phyloP scores from a whole-genome alignment of 179 eudicot species.

The Camellia oleifera region DNA sequence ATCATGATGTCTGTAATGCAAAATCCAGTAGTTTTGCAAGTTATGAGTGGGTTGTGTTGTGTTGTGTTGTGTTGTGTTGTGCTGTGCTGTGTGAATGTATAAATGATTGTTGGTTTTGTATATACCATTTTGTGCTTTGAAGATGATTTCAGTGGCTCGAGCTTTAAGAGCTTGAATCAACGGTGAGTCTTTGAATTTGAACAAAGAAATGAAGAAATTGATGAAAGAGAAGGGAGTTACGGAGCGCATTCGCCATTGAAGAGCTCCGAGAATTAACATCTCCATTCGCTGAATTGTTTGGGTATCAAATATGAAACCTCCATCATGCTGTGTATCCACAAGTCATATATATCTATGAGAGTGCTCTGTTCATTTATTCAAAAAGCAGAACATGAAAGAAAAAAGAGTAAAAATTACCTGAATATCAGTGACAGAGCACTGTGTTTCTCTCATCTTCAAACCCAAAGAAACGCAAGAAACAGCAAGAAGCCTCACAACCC shows the following conservation, averaged over 20 bases:
- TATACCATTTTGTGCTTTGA: constrained; percentile 51
- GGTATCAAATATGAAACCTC: constrained; percentile 33
- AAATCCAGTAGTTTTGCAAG: not conserved
- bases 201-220: constrained; percentile 40
- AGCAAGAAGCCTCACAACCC: constrained; percentile 43
- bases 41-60: not conserved
- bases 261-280: constrained; percentile 43
- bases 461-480: constrained; percentile 47
- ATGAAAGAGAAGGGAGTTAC: constrained; percentile 56
- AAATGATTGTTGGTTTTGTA: not conserved
- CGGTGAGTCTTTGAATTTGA: constrained; percentile 38
- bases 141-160: constrained; percentile 49
- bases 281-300: constrained; percentile 46
- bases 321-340: constrained; percentile 29
- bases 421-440: constrained; percentile 26
- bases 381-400: not conserved
- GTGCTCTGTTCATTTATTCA: not conserved
- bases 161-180: constrained; percentile 31
- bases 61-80: not conserved
- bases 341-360: not conserved
- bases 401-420: constrained; percentile 24
- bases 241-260: constrained; percentile 62
- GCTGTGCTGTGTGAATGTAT: too few species aligned
- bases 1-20: constrained; percentile 33
- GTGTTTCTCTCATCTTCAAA: constrained; percentile 42